Base-by-base conservation (phyloP, 2,329 filamentous ascomycete species). In the Fusarium neocosmosporiellum region DNA sequence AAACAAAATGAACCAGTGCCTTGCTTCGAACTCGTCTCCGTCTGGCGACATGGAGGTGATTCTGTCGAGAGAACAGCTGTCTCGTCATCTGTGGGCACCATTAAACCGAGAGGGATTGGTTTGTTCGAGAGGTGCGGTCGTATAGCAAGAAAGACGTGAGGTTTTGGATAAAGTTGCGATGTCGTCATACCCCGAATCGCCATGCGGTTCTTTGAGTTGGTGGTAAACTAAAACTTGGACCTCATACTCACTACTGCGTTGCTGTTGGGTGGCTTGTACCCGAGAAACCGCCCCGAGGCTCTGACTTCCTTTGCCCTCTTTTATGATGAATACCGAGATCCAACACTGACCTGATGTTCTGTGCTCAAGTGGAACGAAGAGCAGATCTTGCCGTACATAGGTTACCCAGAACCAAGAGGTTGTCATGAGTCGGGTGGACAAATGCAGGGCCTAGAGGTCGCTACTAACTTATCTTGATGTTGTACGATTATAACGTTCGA, bases 1-100 rank as follows among this genome's bases (percentile, higher is more conserved):
- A 69, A 66, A 71, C 62, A 68, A 74, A 20, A 57, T 60, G 53
- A 71, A 54, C 70, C 16, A 37, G 14, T 53, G 18, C 3, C 24
- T 53, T 31, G 46, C 27, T 53, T 53, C 41, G 16, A 46, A 24
- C 3, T 24, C 7, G 20, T 18, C 14, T 24, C n/a, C 10, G 3
- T 27, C 6, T 41, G n/a, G n/a, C 22, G 22, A 46, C n/a, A n/a
- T n/a, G n/a, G n/a, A n/a, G n/a, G n/a, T n/a, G n/a, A n/a, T n/a
- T n/a, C n/a, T n/a, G n/a, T n/a, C n/a, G n/a, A n/a, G n/a, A n/a
- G n/a, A n/a, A n/a, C n/a, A n/a, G n/a, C n/a, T n/a, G n/a, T n/a
- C n/a, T n/a, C n/a, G n/a, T n/a, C n/a, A n/a, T n/a, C n/a, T n/a
- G n/a, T n/a, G n/a, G n/a, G n/a, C n/a, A n/a, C n/a, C n/a, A n/a